A percentile compares a stretch with the other conserved stretches of the same genome.
Conservation (phyloP, 116 monocot genomes). For the Dioscorea cayenensis region DNA sequence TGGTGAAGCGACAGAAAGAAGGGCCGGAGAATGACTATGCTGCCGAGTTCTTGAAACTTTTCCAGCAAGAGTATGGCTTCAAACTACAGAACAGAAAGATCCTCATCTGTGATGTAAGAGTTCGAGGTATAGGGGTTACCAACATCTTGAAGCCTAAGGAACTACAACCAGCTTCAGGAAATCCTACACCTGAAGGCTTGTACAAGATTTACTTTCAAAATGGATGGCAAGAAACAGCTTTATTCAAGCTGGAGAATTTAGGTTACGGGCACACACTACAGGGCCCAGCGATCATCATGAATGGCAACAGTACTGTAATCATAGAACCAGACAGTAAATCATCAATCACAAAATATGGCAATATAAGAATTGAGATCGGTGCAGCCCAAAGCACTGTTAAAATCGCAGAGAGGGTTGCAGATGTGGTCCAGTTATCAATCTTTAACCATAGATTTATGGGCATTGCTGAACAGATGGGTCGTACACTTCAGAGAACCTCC, state of each 20-base stretch:
- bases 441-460: constrained; percentile 99
- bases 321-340: constrained; percentile 73
- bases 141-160: constrained; percentile 70
- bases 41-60: constrained; percentile 60
- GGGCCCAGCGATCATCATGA: constrained; percentile 90
- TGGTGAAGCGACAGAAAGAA: constrained; percentile 63
- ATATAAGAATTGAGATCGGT: constrained; percentile 68
- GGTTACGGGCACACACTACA: constrained; percentile 54
- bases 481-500: constrained; percentile 91
- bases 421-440: constrained; percentile 93
- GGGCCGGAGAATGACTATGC: constrained; percentile 54
- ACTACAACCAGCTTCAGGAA: constrained; percentile 22
- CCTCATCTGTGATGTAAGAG: constrained; percentile 84
- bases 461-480: constrained; percentile 98
- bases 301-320: constrained; percentile 93
- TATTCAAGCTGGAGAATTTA: constrained; percentile 73
- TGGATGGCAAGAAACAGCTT: constrained; percentile 76
- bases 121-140: constrained; percentile 76
- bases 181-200: constrained; percentile 33
- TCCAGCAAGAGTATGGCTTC: constrained; percentile 91
- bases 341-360: constrained; percentile 76
- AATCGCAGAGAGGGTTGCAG: constrained; percentile 46
- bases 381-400: constrained; percentile 25
- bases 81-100: constrained; percentile 73
- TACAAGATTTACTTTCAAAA: constrained; percentile 66